A percentile compares a stretch with the other conserved stretches of the same genome.
phyloP scores from a whole-genome alignment of 2,329 filamentous ascomycete species.

The Trichoderma breve region DNA sequence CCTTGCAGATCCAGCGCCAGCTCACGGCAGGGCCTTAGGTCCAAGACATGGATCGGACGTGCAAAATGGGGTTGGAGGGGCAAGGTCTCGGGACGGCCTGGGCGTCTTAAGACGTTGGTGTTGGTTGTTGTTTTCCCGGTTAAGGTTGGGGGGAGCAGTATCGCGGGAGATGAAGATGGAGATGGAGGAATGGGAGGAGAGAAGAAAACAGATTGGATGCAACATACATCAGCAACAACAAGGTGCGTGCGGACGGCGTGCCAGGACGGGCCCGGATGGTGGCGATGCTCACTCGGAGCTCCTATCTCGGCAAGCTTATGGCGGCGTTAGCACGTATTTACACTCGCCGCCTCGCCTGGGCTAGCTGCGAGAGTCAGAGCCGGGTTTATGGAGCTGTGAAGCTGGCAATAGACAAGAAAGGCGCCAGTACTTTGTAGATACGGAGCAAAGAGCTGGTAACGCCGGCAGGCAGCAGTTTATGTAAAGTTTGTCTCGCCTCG shows the following conservation, averaged over 20 bases:
- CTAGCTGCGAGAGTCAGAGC: not conserved
- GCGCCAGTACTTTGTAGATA: not conserved
- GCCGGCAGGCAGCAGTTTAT: not conserved
- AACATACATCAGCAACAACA: not conserved
- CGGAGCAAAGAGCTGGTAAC: not conserved
- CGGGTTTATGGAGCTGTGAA: not conserved
- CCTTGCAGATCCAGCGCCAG: constrained; percentile 26
- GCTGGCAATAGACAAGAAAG: not conserved
- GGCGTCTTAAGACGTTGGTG: constrained; percentile 9
- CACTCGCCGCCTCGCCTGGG: constrained; percentile 4
- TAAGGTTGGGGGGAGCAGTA: not conserved
- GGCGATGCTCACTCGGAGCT: constrained; percentile 17
- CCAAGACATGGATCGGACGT: constrained; percentile 18
- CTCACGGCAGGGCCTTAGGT: not conserved
- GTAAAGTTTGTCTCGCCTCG: not conserved
- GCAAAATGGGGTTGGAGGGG: not conserved
- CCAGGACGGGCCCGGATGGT: constrained; percentile 13
- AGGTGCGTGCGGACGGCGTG: not conserved
- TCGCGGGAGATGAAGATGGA: not conserved
- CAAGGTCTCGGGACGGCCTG: constrained; percentile 14
- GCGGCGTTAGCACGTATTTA: constrained; percentile 17
- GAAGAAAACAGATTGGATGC: not conserved
- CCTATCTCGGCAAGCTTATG: constrained; percentile 21
- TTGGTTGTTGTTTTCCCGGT: not conserved
- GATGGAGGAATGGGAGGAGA: not conserved